Conservation (phyloP, 345 rosid genomes). For the Aquilaria sinensis region DNA sequence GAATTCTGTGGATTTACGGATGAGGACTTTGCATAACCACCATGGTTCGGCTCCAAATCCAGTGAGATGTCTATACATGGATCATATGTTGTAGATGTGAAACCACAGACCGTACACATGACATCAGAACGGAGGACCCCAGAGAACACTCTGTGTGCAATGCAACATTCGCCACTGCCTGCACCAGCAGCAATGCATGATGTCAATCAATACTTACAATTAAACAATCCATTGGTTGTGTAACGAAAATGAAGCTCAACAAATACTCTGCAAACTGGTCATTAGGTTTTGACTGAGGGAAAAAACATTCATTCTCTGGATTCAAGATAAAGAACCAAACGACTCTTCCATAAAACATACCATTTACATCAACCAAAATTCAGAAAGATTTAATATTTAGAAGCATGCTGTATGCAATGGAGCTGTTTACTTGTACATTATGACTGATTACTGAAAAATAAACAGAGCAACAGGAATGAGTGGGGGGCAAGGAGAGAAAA, state of each 20-base stretch:
- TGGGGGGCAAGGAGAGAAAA: background rate
- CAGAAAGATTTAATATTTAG: no score
- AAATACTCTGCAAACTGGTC: background rate
- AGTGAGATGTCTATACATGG: constrained; percentile 59
- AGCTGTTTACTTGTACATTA: no score
- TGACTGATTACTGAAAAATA: no score
- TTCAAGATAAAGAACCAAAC: no score
- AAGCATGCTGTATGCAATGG: no score
- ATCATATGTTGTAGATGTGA: constrained; percentile 60
- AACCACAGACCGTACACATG: constrained; percentile 67
- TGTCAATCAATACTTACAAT: background rate
- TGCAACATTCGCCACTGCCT: constrained; percentile 54
- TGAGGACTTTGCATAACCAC: constrained; percentile 22
- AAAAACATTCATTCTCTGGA: no score
- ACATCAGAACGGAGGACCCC: constrained; percentile 61
- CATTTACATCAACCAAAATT: no score
- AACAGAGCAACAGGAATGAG: background rate
- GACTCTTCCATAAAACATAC: no score
- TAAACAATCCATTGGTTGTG: background rate
- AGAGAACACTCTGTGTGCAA: constrained; percentile 54
- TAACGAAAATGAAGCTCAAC: background rate
- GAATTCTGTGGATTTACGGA: constrained; percentile 30
- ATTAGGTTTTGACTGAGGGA: no score
- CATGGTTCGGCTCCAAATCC: constrained; percentile 50
- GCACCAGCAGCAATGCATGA: constrained; percentile 14